Percentiles rank a stretch among this genome's conserved stretches.
phyloP scores from a whole-genome alignment of 176 grass and related monocot genomes.

The Musa beccarii region DNA sequence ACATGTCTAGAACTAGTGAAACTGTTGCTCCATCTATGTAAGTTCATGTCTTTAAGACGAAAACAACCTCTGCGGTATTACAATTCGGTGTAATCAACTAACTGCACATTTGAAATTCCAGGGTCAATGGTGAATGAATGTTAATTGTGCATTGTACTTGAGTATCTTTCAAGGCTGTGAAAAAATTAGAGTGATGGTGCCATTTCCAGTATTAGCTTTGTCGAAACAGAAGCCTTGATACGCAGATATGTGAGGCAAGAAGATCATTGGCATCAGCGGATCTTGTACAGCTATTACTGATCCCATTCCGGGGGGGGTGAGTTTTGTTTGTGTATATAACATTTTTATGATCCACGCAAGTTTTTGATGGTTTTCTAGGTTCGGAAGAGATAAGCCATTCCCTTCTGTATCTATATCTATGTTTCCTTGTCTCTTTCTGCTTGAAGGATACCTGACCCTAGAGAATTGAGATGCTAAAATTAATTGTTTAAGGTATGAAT shows the following conservation, averaged over 20 bases:
- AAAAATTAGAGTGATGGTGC: background rate
- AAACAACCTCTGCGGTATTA: background rate
- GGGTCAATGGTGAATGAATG: constrained; percentile 1
- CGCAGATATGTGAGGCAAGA: background rate
- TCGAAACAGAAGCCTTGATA: background rate
- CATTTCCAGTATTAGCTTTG: background rate
- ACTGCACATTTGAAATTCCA: background rate
- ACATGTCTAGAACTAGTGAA: background rate
- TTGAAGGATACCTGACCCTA: too few species aligned
- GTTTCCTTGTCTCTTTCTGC: background rate
- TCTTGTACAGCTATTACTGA: background rate
- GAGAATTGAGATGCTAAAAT: too few species aligned
- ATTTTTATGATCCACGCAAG: background rate
- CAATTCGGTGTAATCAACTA: background rate
- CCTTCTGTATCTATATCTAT: too few species aligned
- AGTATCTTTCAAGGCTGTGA: background rate
- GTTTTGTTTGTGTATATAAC: background rate
- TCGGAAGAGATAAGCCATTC: too few species aligned
- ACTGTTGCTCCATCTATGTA: constrained; percentile 11
- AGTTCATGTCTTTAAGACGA: background rate
- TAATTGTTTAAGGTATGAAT: too few species aligned
- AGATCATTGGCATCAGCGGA: background rate
- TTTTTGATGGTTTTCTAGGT: background rate
- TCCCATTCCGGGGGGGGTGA: background rate
- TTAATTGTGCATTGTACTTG: background rate